A percentile compares a stretch with the other conserved stretches of the same genome.
Evolutionary conservation across 768 basidiomycete genomes (phyloP).

Genomic region (Boletus rubescentipes): DNA sequence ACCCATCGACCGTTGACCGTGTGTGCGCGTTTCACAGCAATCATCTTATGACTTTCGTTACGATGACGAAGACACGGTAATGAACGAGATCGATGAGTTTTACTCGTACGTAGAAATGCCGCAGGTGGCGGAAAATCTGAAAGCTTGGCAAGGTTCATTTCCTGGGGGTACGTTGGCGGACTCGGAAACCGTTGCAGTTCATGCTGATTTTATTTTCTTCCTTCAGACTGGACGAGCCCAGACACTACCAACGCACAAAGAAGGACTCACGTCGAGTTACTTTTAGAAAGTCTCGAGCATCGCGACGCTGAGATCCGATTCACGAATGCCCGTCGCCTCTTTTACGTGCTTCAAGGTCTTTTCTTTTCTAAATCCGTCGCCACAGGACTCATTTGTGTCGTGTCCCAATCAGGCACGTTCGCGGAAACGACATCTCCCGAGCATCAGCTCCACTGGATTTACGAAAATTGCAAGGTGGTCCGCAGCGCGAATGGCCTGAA

Average conservation of each 20-base stretch:
- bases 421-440: slow-evolving; percentile 90
- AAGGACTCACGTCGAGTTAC: slow-evolving; percentile 70
- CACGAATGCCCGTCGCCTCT: slow-evolving; percentile 79
- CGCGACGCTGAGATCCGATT: slow-evolving; percentile 82
- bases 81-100: slow-evolving; percentile 97
- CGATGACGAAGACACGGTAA: slow-evolving; percentile 93
- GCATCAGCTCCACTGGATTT: slow-evolving; percentile 94
- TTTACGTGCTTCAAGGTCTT: slow-evolving; percentile 90
- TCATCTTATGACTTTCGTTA: slow-evolving; percentile 90
- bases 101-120: slow-evolving; percentile 97
- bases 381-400: slow-evolving; percentile 10
- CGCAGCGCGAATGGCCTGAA: slow-evolving; percentile 80
- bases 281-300: slow-evolving; percentile 88
- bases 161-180: slow-evolving; percentile 54
- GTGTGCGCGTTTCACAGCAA: slow-evolving; percentile 51
- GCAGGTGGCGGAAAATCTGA: slow-evolving; percentile 82
- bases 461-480: slow-evolving; percentile 88
- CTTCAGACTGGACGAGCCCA: slow-evolving; percentile 72
- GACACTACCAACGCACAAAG: slow-evolving; percentile 57
- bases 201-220: background rate
- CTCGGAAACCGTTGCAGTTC: background rate
- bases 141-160: slow-evolving; percentile 86
- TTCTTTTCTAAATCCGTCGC: background rate
- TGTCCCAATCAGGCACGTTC: slow-evolving; percentile 65
- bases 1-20: slow-evolving; percentile 18